These are phyloP conservation scores for Prinsepia uniflora DNA, from an alignment of 306 rosid species.

Conservation along the genomic window DNA sequence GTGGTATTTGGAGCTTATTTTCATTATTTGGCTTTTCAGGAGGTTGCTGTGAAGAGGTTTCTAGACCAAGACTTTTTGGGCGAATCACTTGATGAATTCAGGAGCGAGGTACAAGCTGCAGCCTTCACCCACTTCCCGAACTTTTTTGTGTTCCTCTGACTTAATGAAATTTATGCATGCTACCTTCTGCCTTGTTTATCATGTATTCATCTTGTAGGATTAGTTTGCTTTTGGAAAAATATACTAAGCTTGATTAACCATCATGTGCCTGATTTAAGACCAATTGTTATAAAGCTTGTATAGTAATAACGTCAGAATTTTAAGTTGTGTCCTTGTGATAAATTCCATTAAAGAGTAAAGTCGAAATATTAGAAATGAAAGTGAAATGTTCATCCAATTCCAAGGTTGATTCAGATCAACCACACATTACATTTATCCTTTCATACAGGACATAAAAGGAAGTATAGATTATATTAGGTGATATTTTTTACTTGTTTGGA, in stretches of 20 bases:
- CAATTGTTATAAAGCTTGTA: neutral
- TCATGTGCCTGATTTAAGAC: neutral
- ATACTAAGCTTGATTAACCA: neutral
- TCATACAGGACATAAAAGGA: neutral
- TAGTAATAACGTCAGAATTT: neutral
- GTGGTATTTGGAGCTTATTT: slow-evolving; percentile 13
- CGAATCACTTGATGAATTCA: slow-evolving; percentile 91
- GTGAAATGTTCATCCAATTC: too few species aligned
- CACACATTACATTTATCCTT: neutral
- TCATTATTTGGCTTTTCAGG: slow-evolving; percentile 45
- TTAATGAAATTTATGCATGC: neutral
- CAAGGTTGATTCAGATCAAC: too few species aligned
- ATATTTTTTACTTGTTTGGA: neutral
- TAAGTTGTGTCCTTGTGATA: too few species aligned
- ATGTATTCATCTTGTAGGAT: neutral
- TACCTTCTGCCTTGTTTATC: neutral
- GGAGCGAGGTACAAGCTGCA: slow-evolving; percentile 63
- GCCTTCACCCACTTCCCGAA: neutral
- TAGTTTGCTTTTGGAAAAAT: neutral
- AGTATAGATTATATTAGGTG: neutral
- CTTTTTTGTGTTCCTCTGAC: neutral
- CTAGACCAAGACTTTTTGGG: slow-evolving; percentile 81
- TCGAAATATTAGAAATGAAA: neutral
- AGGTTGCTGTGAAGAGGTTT: slow-evolving; percentile 93
- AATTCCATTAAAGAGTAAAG: neutral